Percentiles rank a stretch among this genome's conserved stretches.
These are phyloP conservation scores for Trichoderma breve DNA, from an alignment of 2,329 filamentous ascomycete species.

Conservation along the genomic window DNA sequence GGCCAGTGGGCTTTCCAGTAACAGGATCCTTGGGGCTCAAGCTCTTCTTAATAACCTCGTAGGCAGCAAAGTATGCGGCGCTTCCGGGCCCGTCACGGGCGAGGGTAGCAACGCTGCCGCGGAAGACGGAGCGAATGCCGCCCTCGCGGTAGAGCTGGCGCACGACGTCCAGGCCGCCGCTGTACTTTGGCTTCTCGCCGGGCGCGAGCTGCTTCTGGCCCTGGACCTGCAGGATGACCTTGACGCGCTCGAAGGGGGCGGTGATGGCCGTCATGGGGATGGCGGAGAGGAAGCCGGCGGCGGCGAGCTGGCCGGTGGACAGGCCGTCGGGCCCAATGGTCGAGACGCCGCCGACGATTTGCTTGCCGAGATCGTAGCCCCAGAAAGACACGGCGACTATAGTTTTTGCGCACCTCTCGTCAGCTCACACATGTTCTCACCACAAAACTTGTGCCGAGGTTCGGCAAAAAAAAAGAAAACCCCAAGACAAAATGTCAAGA, in stretches of 20 bases:
- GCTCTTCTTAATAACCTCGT: slow-evolving; percentile 88
- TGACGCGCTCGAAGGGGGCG: slow-evolving; percentile 98
- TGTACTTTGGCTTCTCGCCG: slow-evolving; percentile 90
- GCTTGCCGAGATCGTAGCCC: slow-evolving; percentile 96
- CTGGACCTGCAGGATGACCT: slow-evolving; percentile 97
- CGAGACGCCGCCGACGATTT: slow-evolving; percentile 70
- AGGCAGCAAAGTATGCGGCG: slow-evolving; percentile 94
- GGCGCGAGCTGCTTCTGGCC: slow-evolving; percentile 85
- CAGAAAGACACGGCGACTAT: slow-evolving; percentile 69
- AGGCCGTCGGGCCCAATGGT: slow-evolving; percentile 67
- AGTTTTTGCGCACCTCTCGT: neutral
- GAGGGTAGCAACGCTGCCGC: slow-evolving; percentile 84
- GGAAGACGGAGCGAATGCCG: slow-evolving; percentile 87
- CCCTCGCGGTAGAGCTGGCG: slow-evolving; percentile 90
- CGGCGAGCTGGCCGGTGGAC: slow-evolving; percentile 81
- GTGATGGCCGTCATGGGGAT: slow-evolving; percentile 98
- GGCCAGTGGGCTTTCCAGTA: slow-evolving; percentile 68
- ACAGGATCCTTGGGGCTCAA: slow-evolving; percentile 79
- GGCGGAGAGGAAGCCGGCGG: slow-evolving; percentile 95
- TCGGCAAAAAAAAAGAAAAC: neutral
- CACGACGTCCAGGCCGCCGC: slow-evolving; percentile 84
- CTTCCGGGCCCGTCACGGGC: slow-evolving; percentile 90
- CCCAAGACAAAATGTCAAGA: neutral
- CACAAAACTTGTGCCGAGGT: neutral
- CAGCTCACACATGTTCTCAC: neutral